phyloP scores from a whole-genome alignment of 202 grass and related monocot genomes.

The Panicum hallii region DNA sequence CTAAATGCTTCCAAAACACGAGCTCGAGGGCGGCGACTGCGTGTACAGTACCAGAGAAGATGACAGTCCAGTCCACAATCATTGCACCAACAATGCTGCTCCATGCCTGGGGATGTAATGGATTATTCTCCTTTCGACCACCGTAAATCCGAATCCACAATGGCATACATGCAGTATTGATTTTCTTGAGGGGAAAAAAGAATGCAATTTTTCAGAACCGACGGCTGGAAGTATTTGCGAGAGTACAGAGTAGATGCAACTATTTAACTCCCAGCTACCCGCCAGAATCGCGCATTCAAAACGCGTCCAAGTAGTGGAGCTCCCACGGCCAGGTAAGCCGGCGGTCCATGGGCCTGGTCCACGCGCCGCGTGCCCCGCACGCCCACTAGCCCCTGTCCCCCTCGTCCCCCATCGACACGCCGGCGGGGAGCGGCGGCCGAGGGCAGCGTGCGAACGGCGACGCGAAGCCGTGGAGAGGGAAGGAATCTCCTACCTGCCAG shows the following conservation, averaged over 20 bases:
- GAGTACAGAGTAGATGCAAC: too few relatives aligned
- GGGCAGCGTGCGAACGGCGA: neutral
- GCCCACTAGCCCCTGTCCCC: constrained; percentile 29
- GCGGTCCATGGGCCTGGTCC: constrained; percentile 38
- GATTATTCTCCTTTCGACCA: neutral
- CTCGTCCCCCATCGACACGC: constrained; percentile 6
- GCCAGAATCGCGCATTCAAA: constrained; percentile 1
- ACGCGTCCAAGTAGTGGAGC: constrained; percentile 16
- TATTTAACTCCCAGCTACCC: constrained; percentile 7
- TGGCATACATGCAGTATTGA: too few relatives aligned
- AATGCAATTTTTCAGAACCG: neutral
- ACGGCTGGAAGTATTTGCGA: neutral
- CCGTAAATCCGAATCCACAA: neutral
- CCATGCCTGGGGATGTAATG: neutral
- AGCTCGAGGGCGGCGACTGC: neutral
- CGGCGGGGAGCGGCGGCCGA: constrained; percentile 27
- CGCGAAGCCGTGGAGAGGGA: constrained; percentile 1
- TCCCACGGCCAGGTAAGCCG: constrained; percentile 12
- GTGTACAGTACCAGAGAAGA: neutral
- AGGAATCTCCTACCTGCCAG: constrained; percentile 50
- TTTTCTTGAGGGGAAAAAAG: too few relatives aligned
- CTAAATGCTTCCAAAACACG: constrained; percentile 39
- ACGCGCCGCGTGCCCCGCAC: constrained; percentile 13
- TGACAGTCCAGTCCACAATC: neutral
- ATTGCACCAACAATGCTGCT: neutral